Evolutionary conservation across 129 eudicot genomes (phyloP).

Genomic region (Pseudognaphalium luteoalbum): DNA sequence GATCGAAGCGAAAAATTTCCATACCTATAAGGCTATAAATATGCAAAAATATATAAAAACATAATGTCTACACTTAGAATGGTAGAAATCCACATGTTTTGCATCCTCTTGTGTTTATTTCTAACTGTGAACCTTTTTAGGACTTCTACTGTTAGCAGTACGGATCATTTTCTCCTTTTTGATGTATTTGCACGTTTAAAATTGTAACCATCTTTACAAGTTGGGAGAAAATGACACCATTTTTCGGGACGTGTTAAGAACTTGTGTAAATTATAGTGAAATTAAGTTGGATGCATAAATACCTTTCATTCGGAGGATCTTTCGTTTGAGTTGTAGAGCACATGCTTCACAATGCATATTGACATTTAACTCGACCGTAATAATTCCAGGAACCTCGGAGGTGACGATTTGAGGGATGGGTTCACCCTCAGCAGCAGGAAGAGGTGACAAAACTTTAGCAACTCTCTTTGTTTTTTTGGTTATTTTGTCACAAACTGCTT

Average conservation of each 20-base stretch:
- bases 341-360: constrained; percentile 97
- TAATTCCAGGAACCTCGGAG: constrained; percentile 73
- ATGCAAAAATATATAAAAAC: background rate
- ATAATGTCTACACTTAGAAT: no score
- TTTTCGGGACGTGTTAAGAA: background rate
- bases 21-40: no score
- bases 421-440: constrained; percentile 82
- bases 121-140: background rate
- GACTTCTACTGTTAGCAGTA: background rate
- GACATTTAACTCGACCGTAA: constrained; percentile 76
- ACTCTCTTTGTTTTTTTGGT: constrained; percentile 78
- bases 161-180: background rate
- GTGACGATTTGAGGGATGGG: constrained; percentile 75
- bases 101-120: background rate
- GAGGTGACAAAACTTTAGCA: constrained; percentile 82
- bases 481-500: constrained; percentile 69
- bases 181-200: no score
- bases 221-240: background rate
- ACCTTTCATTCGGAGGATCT: constrained; percentile 95
- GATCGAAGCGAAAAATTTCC: background rate
- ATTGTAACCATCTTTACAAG: background rate
- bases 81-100: background rate
- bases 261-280: background rate
- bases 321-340: constrained; percentile 84
- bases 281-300: background rate